Evolutionary conservation across 108 stramenopile genomes (phyloP).

Genomic region (Cyclotella cryptica): DNA sequence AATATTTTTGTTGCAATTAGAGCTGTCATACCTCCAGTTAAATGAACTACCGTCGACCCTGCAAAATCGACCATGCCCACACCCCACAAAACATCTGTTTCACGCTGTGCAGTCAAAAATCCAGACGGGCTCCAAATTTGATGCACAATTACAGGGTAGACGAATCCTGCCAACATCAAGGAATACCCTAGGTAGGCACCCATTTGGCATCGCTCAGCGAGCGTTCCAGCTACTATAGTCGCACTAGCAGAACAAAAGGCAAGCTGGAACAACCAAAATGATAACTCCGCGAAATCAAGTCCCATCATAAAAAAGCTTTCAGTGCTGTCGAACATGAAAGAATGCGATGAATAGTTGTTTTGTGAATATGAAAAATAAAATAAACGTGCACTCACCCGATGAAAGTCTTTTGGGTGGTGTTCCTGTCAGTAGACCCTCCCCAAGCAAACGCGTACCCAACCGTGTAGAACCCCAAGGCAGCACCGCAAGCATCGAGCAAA

Average conservation of each 20-base stretch:
- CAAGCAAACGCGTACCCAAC: conserved; percentile 87
- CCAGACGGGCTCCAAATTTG: conserved; percentile 59
- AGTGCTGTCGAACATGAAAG: background rate
- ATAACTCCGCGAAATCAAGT: conserved; percentile 23
- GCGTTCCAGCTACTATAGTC: conserved; percentile 92
- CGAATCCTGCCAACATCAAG: conserved; percentile 59
- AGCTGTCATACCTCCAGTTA: conserved; percentile 91
- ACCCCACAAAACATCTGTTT: conserved; percentile 60
- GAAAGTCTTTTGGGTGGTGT: conserved; percentile 54
- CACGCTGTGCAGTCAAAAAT: conserved; percentile 56
- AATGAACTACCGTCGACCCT: conserved; percentile 95
- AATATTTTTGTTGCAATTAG: conserved; percentile 84
- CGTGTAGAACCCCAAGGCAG: conserved; percentile 76
- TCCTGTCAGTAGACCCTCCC: conserved; percentile 55
- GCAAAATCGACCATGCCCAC: conserved; percentile 93
- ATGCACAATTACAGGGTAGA: conserved; percentile 73
- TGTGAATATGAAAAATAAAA: background rate
- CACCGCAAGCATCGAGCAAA: conserved; percentile 80
- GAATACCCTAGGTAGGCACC: conserved; percentile 66
- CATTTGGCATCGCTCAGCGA: conserved; percentile 92
- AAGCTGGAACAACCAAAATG: conserved; percentile 88
- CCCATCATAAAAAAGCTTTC: conserved; percentile 58
- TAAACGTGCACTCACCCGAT: conserved; percentile 56
- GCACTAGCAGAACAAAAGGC: conserved; percentile 85
- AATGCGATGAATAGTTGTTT: background rate